Percentiles rank a stretch among this genome's conserved stretches.
Conservation (phyloP, 2,329 filamentous ascomycete genomes). For the Rhexocercosporidium sp. region DNA sequence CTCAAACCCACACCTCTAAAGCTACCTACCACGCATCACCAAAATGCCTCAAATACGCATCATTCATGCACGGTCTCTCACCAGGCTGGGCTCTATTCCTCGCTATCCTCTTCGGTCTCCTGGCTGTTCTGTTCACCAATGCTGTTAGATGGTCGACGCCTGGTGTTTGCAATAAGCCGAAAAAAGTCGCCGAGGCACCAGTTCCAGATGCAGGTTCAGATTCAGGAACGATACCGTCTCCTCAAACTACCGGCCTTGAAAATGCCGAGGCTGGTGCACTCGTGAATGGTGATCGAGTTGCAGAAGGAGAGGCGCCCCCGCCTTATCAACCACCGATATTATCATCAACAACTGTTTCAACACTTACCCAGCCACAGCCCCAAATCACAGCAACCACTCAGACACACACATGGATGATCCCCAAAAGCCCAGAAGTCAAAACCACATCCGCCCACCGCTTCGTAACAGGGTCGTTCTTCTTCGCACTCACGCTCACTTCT, state of each 20-base stretch:
- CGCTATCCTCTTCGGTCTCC: slow-evolving; percentile 2
- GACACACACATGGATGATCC: not conserved
- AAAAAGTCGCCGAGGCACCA: not conserved
- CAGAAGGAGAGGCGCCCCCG: slow-evolving; percentile 7
- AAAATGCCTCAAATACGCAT: slow-evolving; percentile 20
- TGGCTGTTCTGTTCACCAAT: slow-evolving; percentile 3
- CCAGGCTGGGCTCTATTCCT: not conserved
- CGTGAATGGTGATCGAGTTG: not conserved
- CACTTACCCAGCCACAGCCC: not conserved
- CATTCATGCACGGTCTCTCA: slow-evolving; percentile 15
- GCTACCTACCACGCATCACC: not conserved
- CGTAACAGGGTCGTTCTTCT: slow-evolving; percentile 18
- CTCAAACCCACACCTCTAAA: not conserved
- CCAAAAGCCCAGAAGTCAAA: not conserved
- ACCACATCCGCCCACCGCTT: slow-evolving; percentile 22
- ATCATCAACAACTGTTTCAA: not conserved
- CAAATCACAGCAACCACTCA: not conserved
- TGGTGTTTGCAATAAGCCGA: not conserved
- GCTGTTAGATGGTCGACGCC: slow-evolving; percentile 12
- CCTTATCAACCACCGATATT: slow-evolving; percentile 20
- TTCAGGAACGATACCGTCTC: too few species aligned
- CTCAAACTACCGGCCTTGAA: too few species aligned
- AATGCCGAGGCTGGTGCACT: not conserved
- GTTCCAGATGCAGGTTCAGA: not conserved
- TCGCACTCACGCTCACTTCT: slow-evolving; percentile 2